Conservation (phyloP, 129 eudicot genomes). For the Erigeron canadensis region DNA sequence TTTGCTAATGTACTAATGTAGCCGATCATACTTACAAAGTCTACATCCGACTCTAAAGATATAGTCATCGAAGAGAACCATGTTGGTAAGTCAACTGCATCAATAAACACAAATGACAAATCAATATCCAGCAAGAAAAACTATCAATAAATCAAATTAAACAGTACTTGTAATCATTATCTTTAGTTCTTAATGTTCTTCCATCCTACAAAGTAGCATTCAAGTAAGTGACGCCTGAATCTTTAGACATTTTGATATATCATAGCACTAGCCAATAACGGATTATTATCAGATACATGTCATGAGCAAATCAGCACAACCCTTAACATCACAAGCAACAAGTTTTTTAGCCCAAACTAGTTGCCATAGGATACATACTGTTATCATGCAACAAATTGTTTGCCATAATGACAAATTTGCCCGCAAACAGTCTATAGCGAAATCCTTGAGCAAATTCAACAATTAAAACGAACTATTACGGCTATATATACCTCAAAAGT, state of each 20-base stretch:
- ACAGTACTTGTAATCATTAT: not conserved
- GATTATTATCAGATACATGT: constrained; percentile 10
- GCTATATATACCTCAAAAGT: constrained; percentile 1
- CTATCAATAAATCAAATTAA: not conserved
- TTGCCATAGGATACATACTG: not conserved
- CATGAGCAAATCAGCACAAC: not conserved
- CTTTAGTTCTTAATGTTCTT: not conserved
- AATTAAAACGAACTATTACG: constrained; percentile 1
- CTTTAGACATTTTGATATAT: not conserved
- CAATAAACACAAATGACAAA: constrained; percentile 18
- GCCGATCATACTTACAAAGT: constrained; percentile 60
- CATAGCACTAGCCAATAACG: not conserved
- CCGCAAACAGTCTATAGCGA: not conserved
- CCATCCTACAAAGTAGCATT: not conserved
- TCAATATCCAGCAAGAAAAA: constrained; percentile 9
- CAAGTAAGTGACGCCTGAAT: not conserved
- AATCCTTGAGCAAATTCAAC: not conserved
- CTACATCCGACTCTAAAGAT: constrained; percentile 68
- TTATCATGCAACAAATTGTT: constrained; percentile 5
- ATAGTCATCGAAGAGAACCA: constrained; percentile 78
- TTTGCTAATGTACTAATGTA: constrained; percentile 25
- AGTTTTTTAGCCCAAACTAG: constrained; percentile 8
- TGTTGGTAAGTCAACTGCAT: constrained; percentile 94
- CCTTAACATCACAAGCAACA: not conserved
- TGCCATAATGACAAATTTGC: not conserved